Evolutionary conservation across 352 stramenopile species (phyloP).

Genomic region (Halophytophthora polymorphica): DNA sequence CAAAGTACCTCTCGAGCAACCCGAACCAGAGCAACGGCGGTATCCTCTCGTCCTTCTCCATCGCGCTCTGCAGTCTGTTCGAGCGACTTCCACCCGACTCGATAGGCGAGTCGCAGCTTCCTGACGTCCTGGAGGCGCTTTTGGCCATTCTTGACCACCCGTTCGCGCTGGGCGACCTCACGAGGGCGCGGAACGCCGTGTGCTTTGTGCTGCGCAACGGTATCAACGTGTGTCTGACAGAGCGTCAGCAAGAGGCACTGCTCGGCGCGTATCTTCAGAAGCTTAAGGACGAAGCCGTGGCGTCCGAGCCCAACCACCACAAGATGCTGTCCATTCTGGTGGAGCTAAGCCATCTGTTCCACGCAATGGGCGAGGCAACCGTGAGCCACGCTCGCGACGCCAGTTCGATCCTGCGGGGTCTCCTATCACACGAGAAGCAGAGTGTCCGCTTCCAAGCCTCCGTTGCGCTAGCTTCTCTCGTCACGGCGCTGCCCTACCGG

Average conservation of each 20-base stretch:
- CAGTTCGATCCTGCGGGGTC: slow-evolving; percentile 33
- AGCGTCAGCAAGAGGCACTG: slow-evolving; percentile 63
- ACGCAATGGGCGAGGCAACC: slow-evolving; percentile 62
- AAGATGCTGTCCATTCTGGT: slow-evolving; percentile 59
- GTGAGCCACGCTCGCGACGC: slow-evolving; percentile 43
- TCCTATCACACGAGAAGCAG: slow-evolving; percentile 69
- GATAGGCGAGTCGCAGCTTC: slow-evolving; percentile 58
- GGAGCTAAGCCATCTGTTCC: slow-evolving; percentile 64
- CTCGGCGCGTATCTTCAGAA: slow-evolving; percentile 59
- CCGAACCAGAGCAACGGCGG: slow-evolving; percentile 58
- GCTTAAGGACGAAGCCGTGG: slow-evolving; percentile 37
- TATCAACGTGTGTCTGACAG: slow-evolving; percentile 52
- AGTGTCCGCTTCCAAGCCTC: slow-evolving; percentile 70
- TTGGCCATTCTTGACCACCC: slow-evolving; percentile 69
- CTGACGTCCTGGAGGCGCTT: slow-evolving; percentile 62
- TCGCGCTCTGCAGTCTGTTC: slow-evolving; percentile 78
- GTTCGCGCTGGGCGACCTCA: slow-evolving; percentile 69
- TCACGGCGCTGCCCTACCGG: slow-evolving; percentile 64
- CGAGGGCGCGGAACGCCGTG: slow-evolving; percentile 74
- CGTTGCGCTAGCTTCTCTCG: slow-evolving; percentile 57
- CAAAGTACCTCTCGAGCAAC: slow-evolving; percentile 55
- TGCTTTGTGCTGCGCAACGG: slow-evolving; percentile 74
- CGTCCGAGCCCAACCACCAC: slow-evolving; percentile 52
- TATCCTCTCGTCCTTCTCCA: slow-evolving; percentile 64
- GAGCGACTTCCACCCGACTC: slow-evolving; percentile 59